These are phyloP conservation scores for Nannizzia gypsea DNA, from an alignment of 2,329 filamentous ascomycete species.

Conservation along the genomic window DNA sequence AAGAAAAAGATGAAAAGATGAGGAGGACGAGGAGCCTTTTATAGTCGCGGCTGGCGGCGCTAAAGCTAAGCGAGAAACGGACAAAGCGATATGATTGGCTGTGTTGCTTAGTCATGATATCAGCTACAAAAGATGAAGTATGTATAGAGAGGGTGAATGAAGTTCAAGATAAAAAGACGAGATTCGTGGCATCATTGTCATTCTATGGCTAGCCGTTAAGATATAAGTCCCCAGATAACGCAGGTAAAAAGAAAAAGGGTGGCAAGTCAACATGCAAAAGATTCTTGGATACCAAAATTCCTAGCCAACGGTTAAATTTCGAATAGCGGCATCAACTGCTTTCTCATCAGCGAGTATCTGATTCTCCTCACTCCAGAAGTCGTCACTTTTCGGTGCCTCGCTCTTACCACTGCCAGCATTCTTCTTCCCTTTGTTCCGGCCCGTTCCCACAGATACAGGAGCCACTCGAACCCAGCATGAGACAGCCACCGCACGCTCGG, in stretches of 20 bases:
- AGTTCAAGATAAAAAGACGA: too few species aligned
- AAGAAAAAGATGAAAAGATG: slow-evolving; percentile 24
- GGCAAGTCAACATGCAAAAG: not conserved
- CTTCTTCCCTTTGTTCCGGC: slow-evolving; percentile 11
- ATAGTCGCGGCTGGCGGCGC: slow-evolving; percentile 15
- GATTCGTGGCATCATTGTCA: not conserved
- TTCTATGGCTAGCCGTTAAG: not conserved
- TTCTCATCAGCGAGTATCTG: not conserved
- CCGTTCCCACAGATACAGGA: slow-evolving; percentile 24
- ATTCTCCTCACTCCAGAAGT: slow-evolving; percentile 1
- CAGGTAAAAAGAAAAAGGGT: not conserved
- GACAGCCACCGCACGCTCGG: slow-evolving; percentile 57
- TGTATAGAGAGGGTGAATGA: too few species aligned
- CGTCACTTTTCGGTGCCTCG: not conserved
- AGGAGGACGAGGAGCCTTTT: slow-evolving; percentile 18
- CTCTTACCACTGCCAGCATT: slow-evolving; percentile 8
- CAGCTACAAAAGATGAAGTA: not conserved
- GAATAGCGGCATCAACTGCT: not conserved
- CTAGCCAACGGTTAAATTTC: not conserved
- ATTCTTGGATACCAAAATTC: not conserved
- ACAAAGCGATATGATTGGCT: not conserved
- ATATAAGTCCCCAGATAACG: not conserved
- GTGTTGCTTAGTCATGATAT: not conserved
- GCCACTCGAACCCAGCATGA: slow-evolving; percentile 57
- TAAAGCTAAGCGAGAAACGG: not conserved